phyloP scores from a whole-genome alignment of 2,329 filamentous ascomycete species.

The Chaetomiaceae sp. region DNA sequence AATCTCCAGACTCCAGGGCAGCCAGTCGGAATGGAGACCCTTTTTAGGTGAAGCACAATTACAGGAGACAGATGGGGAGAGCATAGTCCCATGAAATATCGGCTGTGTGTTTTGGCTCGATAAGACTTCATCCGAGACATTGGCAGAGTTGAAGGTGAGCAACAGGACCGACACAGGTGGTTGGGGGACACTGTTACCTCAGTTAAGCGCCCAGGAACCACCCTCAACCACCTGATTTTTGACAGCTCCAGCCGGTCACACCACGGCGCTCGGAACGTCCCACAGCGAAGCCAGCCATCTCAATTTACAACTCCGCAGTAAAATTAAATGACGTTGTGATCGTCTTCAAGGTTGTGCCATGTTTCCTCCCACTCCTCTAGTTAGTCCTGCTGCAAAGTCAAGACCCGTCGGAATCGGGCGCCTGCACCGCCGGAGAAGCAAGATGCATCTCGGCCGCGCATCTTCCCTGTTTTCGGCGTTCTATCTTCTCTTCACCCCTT shows the following conservation, averaged over 20 bases:
- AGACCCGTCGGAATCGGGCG: background rate
- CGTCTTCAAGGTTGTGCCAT: conserved; percentile 1
- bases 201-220: background rate
- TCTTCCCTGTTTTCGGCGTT: conserved; percentile 27
- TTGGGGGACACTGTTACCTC: too few species aligned
- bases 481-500: conserved; percentile 21
- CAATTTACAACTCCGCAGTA: background rate
- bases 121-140: too few species aligned
- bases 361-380: conserved; percentile 3
- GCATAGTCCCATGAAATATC: too few species aligned
- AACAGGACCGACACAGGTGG: too few species aligned
- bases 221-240: conserved; percentile 19
- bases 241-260: background rate
- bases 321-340: conserved; percentile 2
- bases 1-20: too few species aligned
- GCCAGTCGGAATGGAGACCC: too few species aligned
- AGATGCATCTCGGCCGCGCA: conserved; percentile 31
- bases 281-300: conserved; percentile 2
- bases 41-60: too few species aligned
- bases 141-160: background rate
- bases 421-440: conserved; percentile 13
- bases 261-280: background rate
- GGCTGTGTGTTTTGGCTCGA: too few species aligned
- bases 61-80: too few species aligned
- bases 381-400: conserved; percentile 1